These are phyloP conservation scores for Lichtheimia ramosa DNA, from an alignment of 371 early-diverging fungal genomes.

Conservation along the genomic window DNA sequence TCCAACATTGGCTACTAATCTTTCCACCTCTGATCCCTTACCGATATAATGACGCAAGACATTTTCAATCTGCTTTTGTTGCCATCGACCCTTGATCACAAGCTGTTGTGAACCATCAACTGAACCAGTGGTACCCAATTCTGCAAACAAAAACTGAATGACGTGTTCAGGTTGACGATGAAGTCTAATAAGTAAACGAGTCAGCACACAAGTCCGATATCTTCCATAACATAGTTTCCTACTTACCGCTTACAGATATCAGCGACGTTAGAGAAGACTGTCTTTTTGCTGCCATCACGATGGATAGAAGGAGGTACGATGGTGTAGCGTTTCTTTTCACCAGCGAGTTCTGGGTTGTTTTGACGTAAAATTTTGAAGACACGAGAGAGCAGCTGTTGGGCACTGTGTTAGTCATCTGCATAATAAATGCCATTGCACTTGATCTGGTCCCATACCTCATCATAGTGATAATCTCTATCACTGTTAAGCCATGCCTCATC, in stretches of 20 bases:
- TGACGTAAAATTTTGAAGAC: constrained; percentile 90
- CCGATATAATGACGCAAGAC: constrained; percentile 97
- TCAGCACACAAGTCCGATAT: background rate
- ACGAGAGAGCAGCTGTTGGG: constrained; percentile 75
- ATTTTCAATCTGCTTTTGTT: constrained; percentile 98
- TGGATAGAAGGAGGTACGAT: constrained; percentile 91
- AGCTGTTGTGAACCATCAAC: constrained; percentile 93
- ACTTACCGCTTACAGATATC: constrained; percentile 85
- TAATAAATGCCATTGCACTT: background rate
- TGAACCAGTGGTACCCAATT: constrained; percentile 98
- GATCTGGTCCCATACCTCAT: constrained; percentile 58
- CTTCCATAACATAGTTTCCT: background rate
- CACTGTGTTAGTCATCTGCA: background rate
- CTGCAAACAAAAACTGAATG: constrained; percentile 96
- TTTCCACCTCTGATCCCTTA: constrained; percentile 18
- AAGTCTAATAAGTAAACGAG: constrained; percentile 52
- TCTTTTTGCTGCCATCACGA: constrained; percentile 95
- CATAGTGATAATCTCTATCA: constrained; percentile 93
- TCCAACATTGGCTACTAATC: background rate
- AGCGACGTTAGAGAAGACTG: constrained; percentile 91
- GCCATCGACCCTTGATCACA: constrained; percentile 98
- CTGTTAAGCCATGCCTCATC: constrained; percentile 45
- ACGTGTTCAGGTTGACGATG: constrained; percentile 96
- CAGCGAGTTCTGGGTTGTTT: constrained; percentile 93
- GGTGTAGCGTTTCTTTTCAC: constrained; percentile 90